Conservation (phyloP, 179 eudicot genomes). For the Beta lomatogona region DNA sequence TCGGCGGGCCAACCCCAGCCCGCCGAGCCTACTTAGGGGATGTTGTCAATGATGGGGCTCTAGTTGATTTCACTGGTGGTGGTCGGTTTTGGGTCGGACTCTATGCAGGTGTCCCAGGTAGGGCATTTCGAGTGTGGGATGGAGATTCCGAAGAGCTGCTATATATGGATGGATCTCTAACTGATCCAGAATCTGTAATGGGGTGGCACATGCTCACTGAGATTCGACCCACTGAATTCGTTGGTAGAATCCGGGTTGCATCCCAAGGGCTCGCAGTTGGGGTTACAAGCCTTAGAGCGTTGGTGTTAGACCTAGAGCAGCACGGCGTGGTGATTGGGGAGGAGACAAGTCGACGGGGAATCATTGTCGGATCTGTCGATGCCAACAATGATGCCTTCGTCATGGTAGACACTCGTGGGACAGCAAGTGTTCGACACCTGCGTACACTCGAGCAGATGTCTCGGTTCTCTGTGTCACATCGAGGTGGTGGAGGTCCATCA, state of each 20-base stretch:
- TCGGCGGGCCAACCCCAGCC: conserved; percentile 24
- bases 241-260: conserved; percentile 70
- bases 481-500: conserved; percentile 27
- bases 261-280: conserved; percentile 59
- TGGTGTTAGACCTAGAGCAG: conserved; percentile 53
- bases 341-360: conserved; percentile 39
- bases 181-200: conserved; percentile 78
- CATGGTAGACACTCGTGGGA: conserved; percentile 52
- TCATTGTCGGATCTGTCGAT: conserved; percentile 63
- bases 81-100: conserved; percentile 89
- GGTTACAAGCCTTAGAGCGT: conserved; percentile 50
- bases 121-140: conserved; percentile 79
- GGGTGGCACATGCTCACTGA: conserved; percentile 90
- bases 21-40: conserved; percentile 68
- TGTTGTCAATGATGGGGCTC: conserved; percentile 75
- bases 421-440: conserved; percentile 51
- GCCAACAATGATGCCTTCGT: conserved; percentile 38
- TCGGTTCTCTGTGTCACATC: conserved; percentile 39
- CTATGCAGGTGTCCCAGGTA: conserved; percentile 90
- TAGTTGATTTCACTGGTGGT: conserved; percentile 80
- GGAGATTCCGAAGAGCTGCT: conserved; percentile 57
- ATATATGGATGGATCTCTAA: conserved; percentile 65
- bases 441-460: conserved; percentile 49
- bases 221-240: conserved; percentile 42
- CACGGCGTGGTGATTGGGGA: conserved; percentile 41